Evolutionary conservation across 164 flowering plant species (phyloP).

Genomic region (Tetrastigma voinierianum): DNA sequence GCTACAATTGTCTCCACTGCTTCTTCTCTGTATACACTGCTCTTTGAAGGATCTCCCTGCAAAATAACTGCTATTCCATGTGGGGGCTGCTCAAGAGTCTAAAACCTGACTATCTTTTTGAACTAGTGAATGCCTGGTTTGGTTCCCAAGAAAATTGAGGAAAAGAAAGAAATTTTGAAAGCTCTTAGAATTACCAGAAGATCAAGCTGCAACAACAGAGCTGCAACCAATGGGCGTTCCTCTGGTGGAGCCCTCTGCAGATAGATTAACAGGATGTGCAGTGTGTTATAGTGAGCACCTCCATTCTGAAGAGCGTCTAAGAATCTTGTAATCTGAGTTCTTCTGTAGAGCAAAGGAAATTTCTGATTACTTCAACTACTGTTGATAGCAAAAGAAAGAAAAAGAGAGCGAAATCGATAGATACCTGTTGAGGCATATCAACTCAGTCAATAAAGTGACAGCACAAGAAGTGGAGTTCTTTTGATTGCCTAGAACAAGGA

Average conservation of each 20-base stretch:
- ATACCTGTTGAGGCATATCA: slow-evolving; percentile 59
- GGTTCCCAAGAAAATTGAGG: neutral
- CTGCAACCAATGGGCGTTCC: slow-evolving; percentile 56
- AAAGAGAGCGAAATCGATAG: neutral
- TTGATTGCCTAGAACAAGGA: slow-evolving; percentile 29
- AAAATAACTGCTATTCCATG: slow-evolving; percentile 36
- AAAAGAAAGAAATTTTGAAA: neutral
- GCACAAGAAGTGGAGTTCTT: slow-evolving; percentile 21
- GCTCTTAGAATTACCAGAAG: slow-evolving; percentile 47
- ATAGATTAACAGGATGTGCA: slow-evolving; percentile 53
- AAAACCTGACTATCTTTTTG: neutral
- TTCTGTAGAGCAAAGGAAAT: slow-evolving; percentile 23
- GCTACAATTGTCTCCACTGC: slow-evolving; percentile 48
- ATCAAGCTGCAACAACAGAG: slow-evolving; percentile 61
- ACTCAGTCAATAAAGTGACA: slow-evolving; percentile 40
- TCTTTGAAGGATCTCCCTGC: slow-evolving; percentile 55
- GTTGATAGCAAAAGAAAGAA: neutral
- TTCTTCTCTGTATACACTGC: slow-evolving; percentile 66
- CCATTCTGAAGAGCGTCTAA: slow-evolving; percentile 39
- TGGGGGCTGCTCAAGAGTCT: slow-evolving; percentile 3
- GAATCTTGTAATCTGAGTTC: slow-evolving; percentile 35
- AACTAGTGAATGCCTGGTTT: neutral
- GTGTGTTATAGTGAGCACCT: slow-evolving; percentile 45
- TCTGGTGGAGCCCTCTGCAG: slow-evolving; percentile 54
- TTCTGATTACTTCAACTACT: neutral